Evolutionary conservation across 768 basidiomycete genomes (phyloP).

Genomic region (Mycena epipterygia): DNA sequence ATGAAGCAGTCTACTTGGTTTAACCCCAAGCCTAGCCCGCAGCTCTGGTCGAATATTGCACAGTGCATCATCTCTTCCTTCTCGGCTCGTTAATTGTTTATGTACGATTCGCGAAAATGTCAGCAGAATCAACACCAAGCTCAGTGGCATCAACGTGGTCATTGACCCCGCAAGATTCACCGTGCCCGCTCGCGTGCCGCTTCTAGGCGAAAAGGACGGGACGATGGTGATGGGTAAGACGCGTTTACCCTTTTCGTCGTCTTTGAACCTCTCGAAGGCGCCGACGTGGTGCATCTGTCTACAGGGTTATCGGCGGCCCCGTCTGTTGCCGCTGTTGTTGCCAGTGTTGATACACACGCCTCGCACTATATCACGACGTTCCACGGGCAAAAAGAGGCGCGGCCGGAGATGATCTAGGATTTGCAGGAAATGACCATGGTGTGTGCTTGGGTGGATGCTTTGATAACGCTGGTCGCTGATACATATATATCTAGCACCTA

Average conservation of each 20-base stretch:
- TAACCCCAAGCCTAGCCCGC: slow-evolving; percentile 75
- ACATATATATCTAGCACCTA: slow-evolving; percentile 59
- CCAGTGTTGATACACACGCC: slow-evolving; percentile 78
- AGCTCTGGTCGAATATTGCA: slow-evolving; percentile 78
- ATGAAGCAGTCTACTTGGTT: slow-evolving; percentile 76
- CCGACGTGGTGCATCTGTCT: slow-evolving; percentile 45
- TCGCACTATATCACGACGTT: slow-evolving; percentile 80
- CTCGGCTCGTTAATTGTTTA: slow-evolving; percentile 20
- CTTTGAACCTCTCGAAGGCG: slow-evolving; percentile 84
- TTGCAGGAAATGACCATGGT: slow-evolving; percentile 71
- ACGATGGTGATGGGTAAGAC: slow-evolving; percentile 50
- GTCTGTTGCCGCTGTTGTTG: slow-evolving; percentile 84
- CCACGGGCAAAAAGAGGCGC: slow-evolving; percentile 66
- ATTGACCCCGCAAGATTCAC: slow-evolving; percentile 69
- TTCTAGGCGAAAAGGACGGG: slow-evolving; percentile 17
- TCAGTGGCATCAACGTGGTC: slow-evolving; percentile 85
- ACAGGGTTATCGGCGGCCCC: too few relatives aligned
- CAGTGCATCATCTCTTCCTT: slow-evolving; percentile 47
- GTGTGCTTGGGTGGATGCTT: slow-evolving; percentile 58
- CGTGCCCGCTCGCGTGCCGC: too few relatives aligned
- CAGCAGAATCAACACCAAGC: slow-evolving; percentile 82
- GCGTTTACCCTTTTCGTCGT: slow-evolving; percentile 71
- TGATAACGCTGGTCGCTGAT: slow-evolving; percentile 53
- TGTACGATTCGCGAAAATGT: not conserved
- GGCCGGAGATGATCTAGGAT: slow-evolving; percentile 84